Evolutionary conservation across 2,329 filamentous ascomycete species (phyloP).

Genomic region (Penicillium palitans): DNA sequence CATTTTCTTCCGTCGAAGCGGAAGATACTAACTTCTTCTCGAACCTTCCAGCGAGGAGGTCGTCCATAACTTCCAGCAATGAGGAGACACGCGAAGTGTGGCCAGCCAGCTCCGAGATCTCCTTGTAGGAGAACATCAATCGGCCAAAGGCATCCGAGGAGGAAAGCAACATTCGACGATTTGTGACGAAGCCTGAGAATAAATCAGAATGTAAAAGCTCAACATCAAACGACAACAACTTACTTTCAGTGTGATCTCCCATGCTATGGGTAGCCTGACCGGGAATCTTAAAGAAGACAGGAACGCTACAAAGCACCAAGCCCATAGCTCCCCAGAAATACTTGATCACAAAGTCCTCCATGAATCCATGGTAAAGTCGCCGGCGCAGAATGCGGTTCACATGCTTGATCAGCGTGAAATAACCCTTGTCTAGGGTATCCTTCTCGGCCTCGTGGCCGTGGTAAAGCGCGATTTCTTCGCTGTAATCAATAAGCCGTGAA

Average conservation of each 20-base stretch:
- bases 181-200: slow-evolving; percentile 76
- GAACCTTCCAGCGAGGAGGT: slow-evolving; percentile 85
- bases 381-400: slow-evolving; percentile 91
- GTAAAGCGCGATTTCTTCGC: slow-evolving; percentile 91
- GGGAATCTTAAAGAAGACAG: slow-evolving; percentile 92
- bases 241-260: slow-evolving; percentile 60
- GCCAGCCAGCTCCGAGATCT: slow-evolving; percentile 92
- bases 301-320: slow-evolving; percentile 86
- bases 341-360: slow-evolving; percentile 99
- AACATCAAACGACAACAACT: slow-evolving; percentile 23
- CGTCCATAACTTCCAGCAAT: slow-evolving; percentile 89
- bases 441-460: slow-evolving; percentile 92
- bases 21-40: slow-evolving; percentile 96
- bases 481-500: slow-evolving; percentile 90
- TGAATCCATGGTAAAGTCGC: slow-evolving; percentile 95
- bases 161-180: slow-evolving; percentile 84
- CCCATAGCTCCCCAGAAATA: slow-evolving; percentile 98
- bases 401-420: slow-evolving; percentile 98
- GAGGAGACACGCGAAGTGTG: slow-evolving; percentile 92
- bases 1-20: slow-evolving; percentile 76
- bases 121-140: slow-evolving; percentile 97
- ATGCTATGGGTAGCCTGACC: slow-evolving; percentile 58
- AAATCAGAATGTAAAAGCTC: neutral
- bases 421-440: slow-evolving; percentile 94
- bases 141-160: slow-evolving; percentile 95